Base-by-base conservation (phyloP, 2,329 filamentous ascomycete species). In the Metarhizium guizhouense region DNA sequence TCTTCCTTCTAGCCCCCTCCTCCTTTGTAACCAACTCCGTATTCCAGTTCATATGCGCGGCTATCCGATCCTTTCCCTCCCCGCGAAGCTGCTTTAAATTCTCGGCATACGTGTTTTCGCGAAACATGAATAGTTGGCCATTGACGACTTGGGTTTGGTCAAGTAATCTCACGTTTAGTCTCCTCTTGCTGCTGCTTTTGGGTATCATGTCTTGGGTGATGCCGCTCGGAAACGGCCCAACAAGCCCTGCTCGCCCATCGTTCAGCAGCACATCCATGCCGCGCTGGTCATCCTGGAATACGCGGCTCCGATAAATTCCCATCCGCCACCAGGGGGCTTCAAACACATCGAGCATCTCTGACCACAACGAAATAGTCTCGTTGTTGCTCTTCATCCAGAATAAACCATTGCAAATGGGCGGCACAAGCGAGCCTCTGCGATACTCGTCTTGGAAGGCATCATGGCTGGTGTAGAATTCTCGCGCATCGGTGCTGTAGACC, bases 191-290 rank as follows among this genome's bases (percentile, higher is more conserved):
- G n/a, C 11, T 25, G 43, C 43, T 42, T 42, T 16, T 16, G 40
- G 52, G 52, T 4, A 53, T 43, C 42, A 36, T 47, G 30, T 53
- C 52, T 29, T 48, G 11, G 16, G 52, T 53, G 29, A 53, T 53
- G 52, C 52, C 52, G 18, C 40, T 36, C 3, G 52, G 52, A 6
- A 47, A 16, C 11, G 52, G 52, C 43, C 3, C 42, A 4, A 47
- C 52, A 4, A 53, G 18, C 2, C 32, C 40, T 29, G 52, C 52
- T 16, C 52, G 42, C 11, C 52, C 52, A n/a, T 53, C 52, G 18
- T 53, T 53, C 36, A 53, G 43, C 52, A 53, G 32, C n/a, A 53
- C 52, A 20, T 53, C 52, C 40, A 53, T 53, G 43, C 52, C 52
- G 14, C 52, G 52, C 52, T 53, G 52, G 29, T 53, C 52, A 29